These are phyloP conservation scores for Pythium scleroteichum DNA, from an alignment of 352 stramenopile species.

Conservation along the genomic window DNA sequence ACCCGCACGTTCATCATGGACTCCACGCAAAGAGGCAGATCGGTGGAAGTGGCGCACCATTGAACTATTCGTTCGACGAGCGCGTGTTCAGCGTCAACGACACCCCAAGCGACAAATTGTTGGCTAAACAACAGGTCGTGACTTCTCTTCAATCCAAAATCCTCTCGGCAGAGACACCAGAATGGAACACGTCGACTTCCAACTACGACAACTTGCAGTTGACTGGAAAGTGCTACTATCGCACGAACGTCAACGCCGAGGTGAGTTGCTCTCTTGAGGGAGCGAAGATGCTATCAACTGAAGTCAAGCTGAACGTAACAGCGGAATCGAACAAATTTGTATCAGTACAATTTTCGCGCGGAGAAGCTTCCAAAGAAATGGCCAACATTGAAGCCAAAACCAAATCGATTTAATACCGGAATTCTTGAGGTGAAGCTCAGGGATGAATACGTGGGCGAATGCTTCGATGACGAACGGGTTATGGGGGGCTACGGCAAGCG, in stretches of 20 bases:
- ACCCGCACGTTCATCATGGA: neutral
- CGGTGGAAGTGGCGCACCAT: slow-evolving; percentile 48
- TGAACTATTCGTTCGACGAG: slow-evolving; percentile 76
- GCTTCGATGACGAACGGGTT: slow-evolving; percentile 71
- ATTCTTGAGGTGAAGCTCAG: slow-evolving; percentile 71
- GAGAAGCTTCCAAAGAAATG: slow-evolving; percentile 85
- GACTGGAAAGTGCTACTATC: slow-evolving; percentile 73
- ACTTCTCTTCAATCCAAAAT: slow-evolving; percentile 64
- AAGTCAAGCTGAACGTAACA: slow-evolving; percentile 23
- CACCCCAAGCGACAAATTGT: slow-evolving; percentile 52
- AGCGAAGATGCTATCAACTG: neutral
- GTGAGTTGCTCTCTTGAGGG: slow-evolving; percentile 31
- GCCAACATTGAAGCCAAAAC: slow-evolving; percentile 63
- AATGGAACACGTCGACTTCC: slow-evolving; percentile 67
- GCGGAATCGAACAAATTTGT: slow-evolving; percentile 80
- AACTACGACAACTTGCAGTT: slow-evolving; percentile 78
- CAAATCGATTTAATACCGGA: slow-evolving; percentile 79
- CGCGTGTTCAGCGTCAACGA: slow-evolving; percentile 68
- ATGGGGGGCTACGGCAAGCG: slow-evolving; percentile 72
- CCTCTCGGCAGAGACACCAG: slow-evolving; percentile 48
- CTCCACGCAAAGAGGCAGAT: slow-evolving; percentile 60
- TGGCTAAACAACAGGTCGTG: slow-evolving; percentile 63
- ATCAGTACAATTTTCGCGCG: slow-evolving; percentile 83
- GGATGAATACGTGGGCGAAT: slow-evolving; percentile 61
- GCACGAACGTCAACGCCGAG: slow-evolving; percentile 78